These are phyloP conservation scores for Ilex aquifolium DNA, from an alignment of 257 asterid species.

Conservation along the genomic window DNA sequence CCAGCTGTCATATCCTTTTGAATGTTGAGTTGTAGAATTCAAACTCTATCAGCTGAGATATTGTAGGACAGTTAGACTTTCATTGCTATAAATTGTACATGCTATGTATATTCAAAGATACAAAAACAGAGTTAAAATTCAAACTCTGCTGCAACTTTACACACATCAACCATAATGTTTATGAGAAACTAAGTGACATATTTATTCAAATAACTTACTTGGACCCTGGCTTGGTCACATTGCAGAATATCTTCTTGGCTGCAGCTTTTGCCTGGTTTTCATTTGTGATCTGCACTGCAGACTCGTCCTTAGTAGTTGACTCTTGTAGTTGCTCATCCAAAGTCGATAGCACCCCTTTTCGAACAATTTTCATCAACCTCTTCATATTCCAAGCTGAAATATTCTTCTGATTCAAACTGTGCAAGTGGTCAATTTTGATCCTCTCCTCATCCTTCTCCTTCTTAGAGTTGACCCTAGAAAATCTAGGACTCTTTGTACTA, in stretches of 20 bases:
- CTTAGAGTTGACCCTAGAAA: slow-evolving; percentile 40
- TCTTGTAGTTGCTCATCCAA: slow-evolving; percentile 66
- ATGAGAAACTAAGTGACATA: not conserved
- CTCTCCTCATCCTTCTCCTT: slow-evolving; percentile 44
- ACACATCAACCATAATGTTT: too few species aligned
- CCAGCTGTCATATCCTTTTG: too few species aligned
- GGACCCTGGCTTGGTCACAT: slow-evolving; percentile 65
- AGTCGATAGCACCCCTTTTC: slow-evolving; percentile 64
- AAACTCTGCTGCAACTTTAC: too few species aligned
- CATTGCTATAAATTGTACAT: too few species aligned
- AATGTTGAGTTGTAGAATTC: too few species aligned
- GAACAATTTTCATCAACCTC: slow-evolving; percentile 63
- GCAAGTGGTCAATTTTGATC: slow-evolving; percentile 65
- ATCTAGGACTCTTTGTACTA: slow-evolving; percentile 31
- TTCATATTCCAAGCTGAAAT: slow-evolving; percentile 96
- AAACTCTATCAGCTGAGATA: too few species aligned
- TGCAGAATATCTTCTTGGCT: slow-evolving; percentile 73
- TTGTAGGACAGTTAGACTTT: too few species aligned
- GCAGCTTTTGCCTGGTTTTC: slow-evolving; percentile 76
- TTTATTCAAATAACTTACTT: slow-evolving; percentile 34
- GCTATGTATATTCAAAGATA: too few species aligned
- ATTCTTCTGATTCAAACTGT: slow-evolving; percentile 72
- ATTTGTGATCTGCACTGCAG: slow-evolving; percentile 53
- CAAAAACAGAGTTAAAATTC: too few species aligned
- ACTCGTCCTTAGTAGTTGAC: slow-evolving; percentile 52